Evolutionary conservation across 139 green algal genomes (phyloP).

Genomic region (Medakamo hakoo): DNA sequence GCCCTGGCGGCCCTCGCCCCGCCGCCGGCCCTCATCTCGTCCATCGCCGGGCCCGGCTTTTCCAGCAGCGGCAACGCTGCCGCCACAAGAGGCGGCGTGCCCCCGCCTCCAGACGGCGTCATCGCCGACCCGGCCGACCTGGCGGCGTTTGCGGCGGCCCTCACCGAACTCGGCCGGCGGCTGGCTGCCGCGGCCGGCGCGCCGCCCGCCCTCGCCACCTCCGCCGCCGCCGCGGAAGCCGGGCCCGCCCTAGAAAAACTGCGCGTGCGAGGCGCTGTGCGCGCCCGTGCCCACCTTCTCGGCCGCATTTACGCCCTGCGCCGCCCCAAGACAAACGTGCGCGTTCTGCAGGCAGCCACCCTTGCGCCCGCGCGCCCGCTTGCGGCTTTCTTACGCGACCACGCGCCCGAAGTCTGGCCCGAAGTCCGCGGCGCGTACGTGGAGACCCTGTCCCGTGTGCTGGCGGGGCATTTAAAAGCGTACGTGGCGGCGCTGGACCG

Average conservation of each 20-base stretch:
- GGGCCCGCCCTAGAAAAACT: not conserved
- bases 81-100: no score
- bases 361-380: not conserved
- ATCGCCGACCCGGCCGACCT: no score
- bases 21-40: not conserved
- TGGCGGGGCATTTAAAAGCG: constrained; percentile 66
- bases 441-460: constrained; percentile 52
- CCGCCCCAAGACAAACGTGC: not conserved
- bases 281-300: not conserved
- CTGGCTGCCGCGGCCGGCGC: not conserved
- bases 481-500: constrained; percentile 71
- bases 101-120: no score
- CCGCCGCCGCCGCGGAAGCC: not conserved
- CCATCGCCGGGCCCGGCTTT: not conserved
- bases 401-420: not conserved
- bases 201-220: no score
- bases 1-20: not conserved
- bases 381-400: not conserved
- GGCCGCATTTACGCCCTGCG: not conserved
- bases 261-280: no score
- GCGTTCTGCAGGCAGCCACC: not conserved
- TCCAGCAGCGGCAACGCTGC: no score
- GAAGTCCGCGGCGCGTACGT: constrained; percentile 62
- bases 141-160: not conserved
- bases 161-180: not conserved